A percentile compares a stretch with the other conserved stretches of the same genome.
Evolutionary conservation across 2,329 filamentous ascomycete genomes (phyloP).

Genomic region (Aaosphaeria pasadenensis): DNA sequence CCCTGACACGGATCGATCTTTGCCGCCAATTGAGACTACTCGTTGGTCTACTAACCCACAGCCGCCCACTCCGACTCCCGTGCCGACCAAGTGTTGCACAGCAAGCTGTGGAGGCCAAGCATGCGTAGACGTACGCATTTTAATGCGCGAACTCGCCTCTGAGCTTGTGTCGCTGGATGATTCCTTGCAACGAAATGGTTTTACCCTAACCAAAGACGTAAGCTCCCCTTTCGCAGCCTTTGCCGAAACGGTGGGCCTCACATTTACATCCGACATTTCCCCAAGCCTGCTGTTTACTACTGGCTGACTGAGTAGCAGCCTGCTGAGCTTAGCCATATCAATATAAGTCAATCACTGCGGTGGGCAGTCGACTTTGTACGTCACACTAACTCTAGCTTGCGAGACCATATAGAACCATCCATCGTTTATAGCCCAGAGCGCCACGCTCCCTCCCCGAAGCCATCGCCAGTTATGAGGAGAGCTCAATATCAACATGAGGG

Average conservation of each 20-base stretch:
- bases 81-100: constrained; percentile 17
- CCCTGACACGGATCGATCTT: constrained; percentile 14
- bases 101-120: constrained; percentile 19
- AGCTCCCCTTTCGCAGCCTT: constrained; percentile 4
- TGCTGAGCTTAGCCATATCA: constrained; percentile 7
- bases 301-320: constrained; percentile 7
- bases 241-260: background rate
- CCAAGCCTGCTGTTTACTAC: background rate
- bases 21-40: constrained; percentile 14
- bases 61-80: constrained; percentile 16
- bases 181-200: constrained; percentile 15
- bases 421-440: constrained; percentile 9
- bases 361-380: constrained; percentile 22
- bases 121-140: constrained; percentile 19
- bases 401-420: constrained; percentile 12
- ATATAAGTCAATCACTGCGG: constrained; percentile 15
- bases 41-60: constrained; percentile 15
- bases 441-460: constrained; percentile 9
- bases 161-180: constrained; percentile 15
- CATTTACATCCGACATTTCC: background rate
- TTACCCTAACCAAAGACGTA: constrained; percentile 17
- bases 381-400: constrained; percentile 17
- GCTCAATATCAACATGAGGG: constrained; percentile 16
- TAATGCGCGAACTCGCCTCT: constrained; percentile 22
- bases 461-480: constrained; percentile 19